Evolutionary conservation across 768 basidiomycete genomes (phyloP).

Genomic region (Dictyophora rubrovolvata): DNA sequence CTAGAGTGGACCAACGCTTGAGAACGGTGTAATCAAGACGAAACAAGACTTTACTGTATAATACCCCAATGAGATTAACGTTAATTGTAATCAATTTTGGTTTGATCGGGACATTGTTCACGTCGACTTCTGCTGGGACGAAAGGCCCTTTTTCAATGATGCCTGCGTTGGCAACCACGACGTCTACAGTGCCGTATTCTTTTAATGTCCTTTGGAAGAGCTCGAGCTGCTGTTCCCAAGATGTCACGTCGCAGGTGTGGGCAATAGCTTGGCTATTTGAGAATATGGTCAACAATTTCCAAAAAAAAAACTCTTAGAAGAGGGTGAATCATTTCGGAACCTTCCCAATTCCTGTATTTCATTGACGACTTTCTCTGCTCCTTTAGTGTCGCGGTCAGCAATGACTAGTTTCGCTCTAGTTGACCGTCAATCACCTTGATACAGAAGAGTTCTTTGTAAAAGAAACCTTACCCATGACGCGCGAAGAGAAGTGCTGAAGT

Average conservation of each 20-base stretch:
- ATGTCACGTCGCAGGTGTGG: constrained; percentile 38
- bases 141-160: neutral
- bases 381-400: constrained; percentile 37
- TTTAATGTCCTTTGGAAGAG: constrained; percentile 41
- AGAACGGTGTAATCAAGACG: neutral
- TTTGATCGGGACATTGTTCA: constrained; percentile 31
- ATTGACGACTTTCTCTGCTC: constrained; percentile 29
- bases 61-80: constrained; percentile 37
- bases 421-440: neutral
- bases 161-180: constrained; percentile 32
- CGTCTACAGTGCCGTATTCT: constrained; percentile 39
- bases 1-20: constrained; percentile 18
- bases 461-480: constrained; percentile 32
- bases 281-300: neutral
- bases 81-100: constrained; percentile 37
- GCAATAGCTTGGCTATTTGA: constrained; percentile 31
- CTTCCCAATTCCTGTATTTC: constrained; percentile 35
- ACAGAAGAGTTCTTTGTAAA: neutral
- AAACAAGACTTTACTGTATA: constrained; percentile 33
- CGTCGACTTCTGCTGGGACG: neutral
- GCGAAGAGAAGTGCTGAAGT: constrained; percentile 43
- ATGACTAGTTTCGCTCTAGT: constrained; percentile 41
- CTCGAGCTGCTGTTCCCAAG: constrained; percentile 43
- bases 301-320: neutral
- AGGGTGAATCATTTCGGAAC: constrained; percentile 18